Conservation (phyloP, 73 alveolate genomes). For the Paramecium biaurelia region DNA sequence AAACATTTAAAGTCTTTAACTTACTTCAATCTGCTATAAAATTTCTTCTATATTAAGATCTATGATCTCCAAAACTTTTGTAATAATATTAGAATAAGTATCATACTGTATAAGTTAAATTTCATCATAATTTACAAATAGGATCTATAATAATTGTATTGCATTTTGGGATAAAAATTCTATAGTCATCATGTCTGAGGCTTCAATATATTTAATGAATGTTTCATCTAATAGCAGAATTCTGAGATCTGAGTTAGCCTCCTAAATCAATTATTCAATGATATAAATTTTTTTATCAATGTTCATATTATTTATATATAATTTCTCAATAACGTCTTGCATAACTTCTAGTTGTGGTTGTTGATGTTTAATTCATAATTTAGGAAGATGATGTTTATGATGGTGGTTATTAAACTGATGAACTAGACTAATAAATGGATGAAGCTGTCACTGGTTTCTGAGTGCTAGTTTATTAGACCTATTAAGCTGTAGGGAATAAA, state of each 20-base stretch:
- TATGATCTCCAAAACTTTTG: neutral
- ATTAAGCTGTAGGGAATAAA: neutral
- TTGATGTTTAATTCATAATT: constrained; percentile 1
- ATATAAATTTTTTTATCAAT: neutral
- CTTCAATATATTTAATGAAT: neutral
- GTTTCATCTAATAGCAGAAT: neutral
- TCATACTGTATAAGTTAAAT: neutral
- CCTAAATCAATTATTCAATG: neutral
- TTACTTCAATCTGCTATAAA: neutral
- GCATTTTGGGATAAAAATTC: neutral
- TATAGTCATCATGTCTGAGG: neutral
- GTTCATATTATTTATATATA: neutral
- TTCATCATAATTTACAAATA: neutral
- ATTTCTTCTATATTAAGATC: neutral
- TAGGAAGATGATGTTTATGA: constrained; percentile 19
- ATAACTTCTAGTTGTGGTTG: constrained; percentile 9
- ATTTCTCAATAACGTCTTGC: constrained; percentile 10
- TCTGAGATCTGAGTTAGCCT: neutral
- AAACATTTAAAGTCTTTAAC: neutral
- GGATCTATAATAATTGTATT: neutral
- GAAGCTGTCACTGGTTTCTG: constrained; percentile 27
- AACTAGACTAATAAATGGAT: neutral
- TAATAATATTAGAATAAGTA: neutral
- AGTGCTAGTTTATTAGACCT: neutral
- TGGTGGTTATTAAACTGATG: neutral